A percentile compares a stretch with the other conserved stretches of the same genome.
Evolutionary conservation across 768 basidiomycete genomes (phyloP).

Genomic region (Clathrus columnatus): DNA sequence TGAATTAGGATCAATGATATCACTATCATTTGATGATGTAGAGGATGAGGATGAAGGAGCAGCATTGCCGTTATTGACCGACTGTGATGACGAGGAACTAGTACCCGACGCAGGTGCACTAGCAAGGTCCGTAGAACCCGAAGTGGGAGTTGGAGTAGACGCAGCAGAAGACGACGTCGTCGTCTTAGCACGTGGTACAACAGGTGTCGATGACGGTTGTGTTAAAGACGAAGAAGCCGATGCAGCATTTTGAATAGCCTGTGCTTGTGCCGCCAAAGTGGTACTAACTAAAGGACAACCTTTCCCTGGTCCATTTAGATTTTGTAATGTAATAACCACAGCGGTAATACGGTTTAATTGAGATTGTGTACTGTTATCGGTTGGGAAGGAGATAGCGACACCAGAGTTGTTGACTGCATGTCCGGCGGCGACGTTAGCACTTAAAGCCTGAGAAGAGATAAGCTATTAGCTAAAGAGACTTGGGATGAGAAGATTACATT

Average conservation of each 20-base stretch:
- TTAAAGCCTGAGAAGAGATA: constrained; percentile 19
- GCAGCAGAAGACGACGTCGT: not conserved
- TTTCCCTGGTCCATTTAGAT: constrained; percentile 54
- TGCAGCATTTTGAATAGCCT: constrained; percentile 17
- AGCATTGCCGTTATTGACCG: not conserved
- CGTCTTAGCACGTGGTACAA: too few relatives aligned
- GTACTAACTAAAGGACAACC: constrained; percentile 64
- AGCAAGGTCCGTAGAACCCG: not conserved
- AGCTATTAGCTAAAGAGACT: not conserved
- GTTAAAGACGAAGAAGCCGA: not conserved
- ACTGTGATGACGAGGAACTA: not conserved
- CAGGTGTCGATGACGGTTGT: not conserved
- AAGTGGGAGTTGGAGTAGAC: not conserved
- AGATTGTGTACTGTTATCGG: constrained; percentile 42
- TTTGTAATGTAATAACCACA: constrained; percentile 62
- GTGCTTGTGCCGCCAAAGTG: constrained; percentile 38
- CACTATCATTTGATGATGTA: too few relatives aligned
- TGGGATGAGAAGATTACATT: not conserved
- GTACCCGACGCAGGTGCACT: not conserved
- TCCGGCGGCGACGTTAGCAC: constrained; percentile 51
- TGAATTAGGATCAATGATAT: constrained; percentile 20
- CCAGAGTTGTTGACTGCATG: constrained; percentile 57
- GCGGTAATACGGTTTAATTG: constrained; percentile 50
- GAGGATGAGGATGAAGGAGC: too few relatives aligned
- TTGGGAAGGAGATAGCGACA: constrained; percentile 53